phyloP scores from a whole-genome alignment of 202 grass and related monocot genomes.

The Alloteropsis angusta region DNA sequence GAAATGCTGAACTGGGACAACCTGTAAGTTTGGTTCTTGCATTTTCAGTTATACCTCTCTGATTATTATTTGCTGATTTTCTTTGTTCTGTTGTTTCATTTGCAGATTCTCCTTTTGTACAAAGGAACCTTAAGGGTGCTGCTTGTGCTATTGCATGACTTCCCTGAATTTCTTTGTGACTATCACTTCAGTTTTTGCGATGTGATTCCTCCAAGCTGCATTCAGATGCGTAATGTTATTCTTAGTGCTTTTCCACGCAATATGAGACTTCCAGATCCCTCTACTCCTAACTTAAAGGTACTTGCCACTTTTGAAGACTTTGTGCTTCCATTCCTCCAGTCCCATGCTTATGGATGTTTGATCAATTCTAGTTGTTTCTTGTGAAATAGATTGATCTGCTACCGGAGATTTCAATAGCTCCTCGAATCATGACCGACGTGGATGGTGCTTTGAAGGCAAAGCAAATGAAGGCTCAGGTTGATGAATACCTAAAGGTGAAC shows the following conservation, averaged over 20 bases:
- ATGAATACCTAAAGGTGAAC: slow-evolving; percentile 92
- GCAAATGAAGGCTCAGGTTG: slow-evolving; percentile 77
- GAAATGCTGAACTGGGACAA: slow-evolving; percentile 75
- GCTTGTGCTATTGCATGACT: slow-evolving; percentile 92
- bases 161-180: slow-evolving; percentile 98
- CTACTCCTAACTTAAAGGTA: slow-evolving; percentile 95
- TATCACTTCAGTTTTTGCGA: slow-evolving; percentile 99
- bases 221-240: slow-evolving; percentile 98
- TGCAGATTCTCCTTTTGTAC: slow-evolving; percentile 77
- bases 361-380: slow-evolving; percentile 14
- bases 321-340: not conserved
- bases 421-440: slow-evolving; percentile 89
- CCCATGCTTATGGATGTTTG: not conserved
- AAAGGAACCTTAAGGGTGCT: slow-evolving; percentile 87
- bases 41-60: slow-evolving; percentile 18
- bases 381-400: slow-evolving; percentile 82
- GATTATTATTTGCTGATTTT: slow-evolving; percentile 11
- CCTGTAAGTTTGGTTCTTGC: slow-evolving; percentile 46
- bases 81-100: slow-evolving; percentile 3
- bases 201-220: slow-evolving; percentile 88
- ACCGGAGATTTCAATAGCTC: slow-evolving; percentile 70
- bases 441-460: slow-evolving; percentile 78
- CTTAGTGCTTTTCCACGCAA: slow-evolving; percentile 94
- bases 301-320: not conserved
- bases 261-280: slow-evolving; percentile 97